phyloP scores from a whole-genome alignment of 805 yeast genomes.

The Candida manassasensis region DNA sequence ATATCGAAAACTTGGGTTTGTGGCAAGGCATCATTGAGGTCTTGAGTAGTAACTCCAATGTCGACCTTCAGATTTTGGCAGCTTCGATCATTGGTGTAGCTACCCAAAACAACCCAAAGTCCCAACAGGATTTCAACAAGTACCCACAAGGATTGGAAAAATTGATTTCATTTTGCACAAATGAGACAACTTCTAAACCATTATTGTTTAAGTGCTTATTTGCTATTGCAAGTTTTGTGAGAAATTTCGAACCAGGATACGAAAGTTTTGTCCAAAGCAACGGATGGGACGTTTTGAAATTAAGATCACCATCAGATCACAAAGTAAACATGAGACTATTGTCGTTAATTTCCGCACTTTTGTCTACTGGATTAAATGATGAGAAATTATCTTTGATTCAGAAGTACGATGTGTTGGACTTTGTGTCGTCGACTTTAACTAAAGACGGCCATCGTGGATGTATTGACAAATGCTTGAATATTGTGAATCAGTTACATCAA shows the following conservation, averaged over 20 bases:
- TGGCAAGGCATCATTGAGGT: conserved; percentile 70
- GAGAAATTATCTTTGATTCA: conserved; percentile 38
- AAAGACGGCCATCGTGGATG: conserved; percentile 24
- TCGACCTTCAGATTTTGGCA: conserved; percentile 49
- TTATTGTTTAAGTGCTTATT: conserved; percentile 64
- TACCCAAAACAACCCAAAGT: conserved; percentile 79
- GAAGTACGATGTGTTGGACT: conserved; percentile 26
- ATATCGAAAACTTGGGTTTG: conserved; percentile 73
- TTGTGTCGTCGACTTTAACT: conserved; percentile 18
- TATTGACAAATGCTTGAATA: conserved; percentile 52
- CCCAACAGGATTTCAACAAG: conserved; percentile 63
- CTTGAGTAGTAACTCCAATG: conserved; percentile 36
- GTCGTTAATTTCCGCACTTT: conserved; percentile 54
- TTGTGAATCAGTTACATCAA: conserved; percentile 43
- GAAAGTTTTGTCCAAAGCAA: conserved; percentile 46
- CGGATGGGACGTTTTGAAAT: conserved; percentile 59
- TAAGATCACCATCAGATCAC: conserved; percentile 18
- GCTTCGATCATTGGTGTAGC: conserved; percentile 84
- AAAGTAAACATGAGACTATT: conserved; percentile 51
- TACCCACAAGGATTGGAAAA: conserved; percentile 44
- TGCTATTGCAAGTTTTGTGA: conserved; percentile 68
- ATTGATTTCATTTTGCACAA: conserved; percentile 40
- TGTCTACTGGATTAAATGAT: conserved; percentile 47
- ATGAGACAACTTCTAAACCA: conserved; percentile 14
- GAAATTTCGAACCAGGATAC: conserved; percentile 61